Evolutionary conservation across 1,284 basidiomycete species (phyloP), one percentile per base, ranked within the genome.

Genomic region (Ceratobasidium sp.): DNA sequence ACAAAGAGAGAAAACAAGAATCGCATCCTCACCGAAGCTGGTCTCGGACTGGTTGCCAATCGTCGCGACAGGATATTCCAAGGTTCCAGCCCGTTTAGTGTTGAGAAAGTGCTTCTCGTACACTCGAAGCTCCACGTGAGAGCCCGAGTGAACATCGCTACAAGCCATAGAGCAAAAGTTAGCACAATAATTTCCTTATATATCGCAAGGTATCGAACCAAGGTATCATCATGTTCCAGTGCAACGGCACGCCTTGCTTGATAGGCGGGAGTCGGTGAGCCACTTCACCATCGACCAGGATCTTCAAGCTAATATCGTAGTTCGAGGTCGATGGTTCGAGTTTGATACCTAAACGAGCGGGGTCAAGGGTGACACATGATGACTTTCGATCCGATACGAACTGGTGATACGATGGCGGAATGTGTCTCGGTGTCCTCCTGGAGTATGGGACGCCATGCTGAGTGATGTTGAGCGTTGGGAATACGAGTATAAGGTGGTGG

Each of bases 311-410:
- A 9, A 61, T 61, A 44, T 16, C 38, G 43, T 61, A 44, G 16
- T 61, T 61, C n/a, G 58, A 61, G 21, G 8, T 32, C 21, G 21
- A 7, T n/a, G 58, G 58, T 16, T 61, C 14, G 9, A 61, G 58
- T 35, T 44, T 26, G 35, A 61, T 61, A n/a, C 7, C 47, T 49
- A 49, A 23, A 49, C 16, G 16, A 38, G 35, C 11, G 35, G 35
- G 35, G 35, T 38, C 11, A 38, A 38, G 35, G 35, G 35, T 38
- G 4, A 11, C 35, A 11, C 11, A 38, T 38, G 6, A 11, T 5
- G 6, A 38, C 11, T 11, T 38, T 38, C 35, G 11, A 38, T 38
- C 35, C 35, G 35, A 38, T 38, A 38, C 35, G 35, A 38, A 38
- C 35, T 38, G 4, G 4, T 11, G 11, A 38, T 38, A 38, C 35